Conservation (phyloP, 495 filamentous ascomycete genomes). For the Penicillium lagena region DNA sequence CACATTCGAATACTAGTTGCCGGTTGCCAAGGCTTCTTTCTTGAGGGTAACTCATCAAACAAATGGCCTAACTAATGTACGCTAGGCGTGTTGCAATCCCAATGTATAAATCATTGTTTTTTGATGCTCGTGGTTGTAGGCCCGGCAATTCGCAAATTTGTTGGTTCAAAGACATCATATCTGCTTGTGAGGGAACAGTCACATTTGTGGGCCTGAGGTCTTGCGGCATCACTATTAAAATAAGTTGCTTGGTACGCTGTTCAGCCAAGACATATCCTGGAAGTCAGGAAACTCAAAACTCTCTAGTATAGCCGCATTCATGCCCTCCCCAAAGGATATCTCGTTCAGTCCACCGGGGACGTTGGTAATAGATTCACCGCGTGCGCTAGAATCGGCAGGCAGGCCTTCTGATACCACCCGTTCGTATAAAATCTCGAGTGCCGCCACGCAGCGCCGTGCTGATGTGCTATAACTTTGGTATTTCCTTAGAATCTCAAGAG, state of each 20-base stretch:
- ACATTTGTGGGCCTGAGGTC: too few relatives aligned
- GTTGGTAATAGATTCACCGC: neutral
- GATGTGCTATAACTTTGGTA: conserved; percentile 31
- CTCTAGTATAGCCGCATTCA: conserved; percentile 24
- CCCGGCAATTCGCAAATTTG: too few relatives aligned
- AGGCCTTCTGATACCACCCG: conserved; percentile 20
- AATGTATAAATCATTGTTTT: too few relatives aligned
- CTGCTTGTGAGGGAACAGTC: too few relatives aligned
- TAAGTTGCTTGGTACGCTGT: conserved; percentile 31
- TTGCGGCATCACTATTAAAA: neutral
- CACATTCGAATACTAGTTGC: too few relatives aligned
- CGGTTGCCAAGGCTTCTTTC: too few relatives aligned
- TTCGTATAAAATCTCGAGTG: conserved; percentile 33
- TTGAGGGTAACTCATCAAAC: too few relatives aligned
- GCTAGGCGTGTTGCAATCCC: too few relatives aligned
- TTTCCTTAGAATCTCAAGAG: conserved; percentile 27
- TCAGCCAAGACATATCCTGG: conserved; percentile 35
- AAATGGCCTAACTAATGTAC: too few relatives aligned
- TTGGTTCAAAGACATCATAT: too few relatives aligned
- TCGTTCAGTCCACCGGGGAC: conserved; percentile 12
- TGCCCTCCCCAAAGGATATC: conserved; percentile 22
- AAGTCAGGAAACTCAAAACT: conserved; percentile 27
- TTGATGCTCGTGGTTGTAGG: too few relatives aligned
- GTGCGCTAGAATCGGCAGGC: neutral
- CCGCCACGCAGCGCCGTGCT: conserved; percentile 29